Conservation (phyloP, 768 basidiomycete genomes). For the Erythrobasidium yunnanense region DNA sequence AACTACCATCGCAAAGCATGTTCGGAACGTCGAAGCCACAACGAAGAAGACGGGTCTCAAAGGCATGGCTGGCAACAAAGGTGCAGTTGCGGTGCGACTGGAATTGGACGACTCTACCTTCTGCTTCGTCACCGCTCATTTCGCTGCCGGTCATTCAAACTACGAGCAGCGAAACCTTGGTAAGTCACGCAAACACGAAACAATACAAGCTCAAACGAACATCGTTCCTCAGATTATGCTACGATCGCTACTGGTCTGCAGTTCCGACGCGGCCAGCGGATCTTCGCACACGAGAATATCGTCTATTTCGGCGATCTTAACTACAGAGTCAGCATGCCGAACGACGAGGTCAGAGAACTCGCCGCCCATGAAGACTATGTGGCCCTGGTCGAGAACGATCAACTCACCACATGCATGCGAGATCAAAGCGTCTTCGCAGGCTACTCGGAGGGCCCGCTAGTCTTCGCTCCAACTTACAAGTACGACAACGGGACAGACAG, state of each 20-base stretch:
- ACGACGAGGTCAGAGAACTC: conserved; percentile 62
- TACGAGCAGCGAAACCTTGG: conserved; percentile 65
- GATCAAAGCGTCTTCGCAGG: conserved; percentile 62
- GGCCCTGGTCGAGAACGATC: conserved; percentile 67
- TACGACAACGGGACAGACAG: conserved; percentile 62
- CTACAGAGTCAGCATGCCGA: conserved; percentile 80
- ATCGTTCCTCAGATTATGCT: conserved; percentile 53
- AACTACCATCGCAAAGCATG: conserved; percentile 59
- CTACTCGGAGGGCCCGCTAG: conserved; percentile 75
- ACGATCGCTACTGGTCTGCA: conserved; percentile 75
- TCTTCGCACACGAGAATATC: conserved; percentile 77
- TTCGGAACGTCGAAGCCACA: conserved; percentile 83
- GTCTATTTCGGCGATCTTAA: conserved; percentile 94
- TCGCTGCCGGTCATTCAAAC: conserved; percentile 89
- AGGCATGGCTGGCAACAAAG: conserved; percentile 96
- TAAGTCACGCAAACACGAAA: too few relatives aligned
- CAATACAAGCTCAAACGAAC: too few relatives aligned
- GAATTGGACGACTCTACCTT: conserved; percentile 83
- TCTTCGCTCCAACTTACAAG: conserved; percentile 92
- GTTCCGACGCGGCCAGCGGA: conserved; percentile 79
- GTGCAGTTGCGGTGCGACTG: conserved; percentile 83
- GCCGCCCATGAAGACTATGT: conserved; percentile 60
- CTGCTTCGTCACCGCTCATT: conserved; percentile 89
- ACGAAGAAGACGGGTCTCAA: conserved; percentile 60
- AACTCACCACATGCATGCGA: conserved; percentile 68